Base-by-base conservation (phyloP, 202 grass and related monocot genomes). In the Digitaria exilis region DNA sequence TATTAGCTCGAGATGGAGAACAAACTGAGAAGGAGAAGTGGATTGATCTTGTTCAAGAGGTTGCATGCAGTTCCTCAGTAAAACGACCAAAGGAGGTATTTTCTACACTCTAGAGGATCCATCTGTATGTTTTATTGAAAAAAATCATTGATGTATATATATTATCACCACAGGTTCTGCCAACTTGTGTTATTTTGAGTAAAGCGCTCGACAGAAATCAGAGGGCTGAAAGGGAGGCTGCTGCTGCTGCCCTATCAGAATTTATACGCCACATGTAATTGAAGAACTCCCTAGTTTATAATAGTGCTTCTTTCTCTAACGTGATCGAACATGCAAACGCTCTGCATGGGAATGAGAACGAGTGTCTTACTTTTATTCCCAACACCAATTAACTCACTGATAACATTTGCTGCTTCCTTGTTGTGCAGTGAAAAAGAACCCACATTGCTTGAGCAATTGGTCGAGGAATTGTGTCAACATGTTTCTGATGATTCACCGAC, bases 61-160 rank as follows among this genome's bases (percentile, higher is more conserved):
- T 98, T 81, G 89, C 90, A 56, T 93, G 87, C 79, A 95, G 96
- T 74, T 95, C 92, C 57, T 89, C 96, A 34, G 84, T 98, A 83
- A 98, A 95, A 84, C 91, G 96, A 75, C 96, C 92, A 84, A 95
- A 95, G 83, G 96, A 95, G 92, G 95, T 95, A 82, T 69, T 41
- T 82, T 89, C 51, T 79, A 12, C 54, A 73, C 34, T 87, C 43
- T 69, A 41, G 73, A 78, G 26, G 75, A 49, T 78, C 46, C n/a
- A 80, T 78, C 51, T 46, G 31, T n/a, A 48, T 80, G 34, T 76
- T 35, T 81, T 69, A 12, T 22, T 77, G 65, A 64, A 39, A 39
- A n/a, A 39, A 49, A 58, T 65, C 7, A 6, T 45, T 55, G 34
- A 52, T 59, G 60, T 5, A 58, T 82, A 29, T 59, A 76, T 65